phyloP scores from a whole-genome alignment of 2,329 filamentous ascomycete genomes.

The Sporothrix dimorphospora region DNA sequence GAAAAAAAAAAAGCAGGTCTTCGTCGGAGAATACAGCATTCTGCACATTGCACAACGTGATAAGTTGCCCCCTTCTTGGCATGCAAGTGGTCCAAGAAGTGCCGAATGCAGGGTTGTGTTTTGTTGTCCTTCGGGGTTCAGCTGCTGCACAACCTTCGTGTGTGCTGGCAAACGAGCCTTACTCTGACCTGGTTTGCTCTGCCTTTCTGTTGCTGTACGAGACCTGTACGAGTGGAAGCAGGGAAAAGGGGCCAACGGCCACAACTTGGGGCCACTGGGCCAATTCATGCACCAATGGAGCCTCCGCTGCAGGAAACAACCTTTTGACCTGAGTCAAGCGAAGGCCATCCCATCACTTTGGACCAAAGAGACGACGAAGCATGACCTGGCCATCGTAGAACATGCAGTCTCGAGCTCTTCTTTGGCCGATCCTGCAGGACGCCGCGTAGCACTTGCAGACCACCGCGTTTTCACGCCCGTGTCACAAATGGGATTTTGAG shows the following conservation, averaged over 20 bases:
- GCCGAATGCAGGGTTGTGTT: constrained; percentile 8
- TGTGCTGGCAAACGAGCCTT: constrained; percentile 20
- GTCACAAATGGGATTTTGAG: background rate
- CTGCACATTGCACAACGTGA: background rate
- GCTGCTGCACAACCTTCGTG: constrained; percentile 22
- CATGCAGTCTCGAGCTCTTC: constrained; percentile 1
- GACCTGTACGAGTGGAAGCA: background rate
- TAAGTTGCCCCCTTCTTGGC: background rate
- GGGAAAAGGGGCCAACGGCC: background rate
- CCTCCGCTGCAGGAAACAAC: background rate
- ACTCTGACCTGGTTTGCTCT: constrained; percentile 7
- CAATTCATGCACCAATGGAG: background rate
- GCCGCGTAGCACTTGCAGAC: constrained; percentile 25
- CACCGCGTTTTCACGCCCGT: background rate
- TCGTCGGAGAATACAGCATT: constrained; percentile 4
- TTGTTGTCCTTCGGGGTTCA: constrained; percentile 19
- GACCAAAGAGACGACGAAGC: background rate
- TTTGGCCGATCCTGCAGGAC: constrained; percentile 28
- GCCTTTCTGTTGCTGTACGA: background rate
- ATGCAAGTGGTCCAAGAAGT: constrained; percentile 19
- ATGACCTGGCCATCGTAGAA: background rate
- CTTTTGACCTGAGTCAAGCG: background rate
- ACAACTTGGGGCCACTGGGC: background rate
- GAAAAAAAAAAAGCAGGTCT: background rate
- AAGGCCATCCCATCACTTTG: background rate